Evolutionary conservation across 2,329 filamentous ascomycete species (phyloP), one percentile per base, ranked within the genome.

Genomic region (Pseudogymnoascus sp.): DNA sequence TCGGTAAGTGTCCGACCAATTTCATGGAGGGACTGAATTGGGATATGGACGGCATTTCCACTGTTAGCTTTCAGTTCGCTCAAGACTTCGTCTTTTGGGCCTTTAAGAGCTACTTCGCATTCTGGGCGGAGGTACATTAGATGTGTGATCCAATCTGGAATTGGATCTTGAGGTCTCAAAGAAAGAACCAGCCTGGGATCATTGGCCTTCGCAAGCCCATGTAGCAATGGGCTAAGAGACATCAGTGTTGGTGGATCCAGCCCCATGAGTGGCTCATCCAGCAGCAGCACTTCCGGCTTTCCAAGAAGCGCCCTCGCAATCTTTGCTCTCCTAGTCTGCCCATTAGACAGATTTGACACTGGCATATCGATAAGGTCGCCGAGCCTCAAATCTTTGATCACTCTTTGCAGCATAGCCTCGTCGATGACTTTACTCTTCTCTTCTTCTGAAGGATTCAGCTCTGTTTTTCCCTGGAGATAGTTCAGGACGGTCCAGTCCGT

Each of bases 191-290:
- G 78, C 33, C 91, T 82, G 0, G 92, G 93, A 6, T 79, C 81
- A 13, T 83, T 83, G 59, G 81, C 82, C 64, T 83, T 80, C 0
- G 91, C 89, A 63, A 97, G 77, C 0, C 80, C 80, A 67, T 85
- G 78, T 21, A 97, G 78, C 56, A 97, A 79, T 0, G 82, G 80
- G 42, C 89, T 93, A 68, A 97, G 77, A 1, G 83, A 83, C 11
- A 83, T 80, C 11, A 90, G 83, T 0, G 92, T 96, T 5, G 87
- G 88, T 13, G 93, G 95, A 74, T 97, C 95, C 15, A 99, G 80
- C 0, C 95, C 93, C 90, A 97, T 96, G 72, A 97, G 97, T 1
- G 95, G 93, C 70, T 96, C 93, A 75, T 99, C 95, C 2, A 96
- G 80, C 61, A 97, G 80, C 65, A 99, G 73, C 10, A 96, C 82